A percentile compares a stretch with the other conserved stretches of the same genome.
Conservation (phyloP, 164 flowering plant species). For the Echeveria elegans region DNA sequence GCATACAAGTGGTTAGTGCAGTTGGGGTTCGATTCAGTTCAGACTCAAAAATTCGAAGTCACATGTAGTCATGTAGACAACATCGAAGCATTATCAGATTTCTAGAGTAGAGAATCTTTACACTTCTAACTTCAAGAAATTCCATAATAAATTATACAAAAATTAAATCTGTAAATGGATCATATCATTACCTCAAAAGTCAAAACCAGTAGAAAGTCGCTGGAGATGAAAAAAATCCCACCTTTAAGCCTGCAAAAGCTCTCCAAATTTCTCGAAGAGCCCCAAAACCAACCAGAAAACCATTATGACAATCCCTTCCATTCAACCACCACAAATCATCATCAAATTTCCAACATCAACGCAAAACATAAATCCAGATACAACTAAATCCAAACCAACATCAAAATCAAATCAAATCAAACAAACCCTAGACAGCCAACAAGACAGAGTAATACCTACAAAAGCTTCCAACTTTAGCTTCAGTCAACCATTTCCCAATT, state of each 20-base stretch:
- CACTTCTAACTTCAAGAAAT: background rate
- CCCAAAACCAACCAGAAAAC: conserved; percentile 4
- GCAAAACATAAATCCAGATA: background rate
- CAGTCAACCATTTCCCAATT: background rate
- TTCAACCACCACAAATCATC: background rate
- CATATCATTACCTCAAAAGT: background rate
- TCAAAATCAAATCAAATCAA: background rate
- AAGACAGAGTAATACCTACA: conserved; percentile 7
- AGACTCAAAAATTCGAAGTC: too few species aligned
- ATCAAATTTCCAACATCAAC: background rate
- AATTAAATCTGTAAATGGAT: background rate
- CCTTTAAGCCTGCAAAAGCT: conserved; percentile 6
- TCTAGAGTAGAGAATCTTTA: background rate
- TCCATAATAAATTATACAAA: too few species aligned
- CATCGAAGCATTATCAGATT: too few species aligned
- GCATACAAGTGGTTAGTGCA: too few species aligned
- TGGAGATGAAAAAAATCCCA: background rate
- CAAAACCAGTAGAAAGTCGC: background rate
- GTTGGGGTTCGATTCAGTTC: too few species aligned
- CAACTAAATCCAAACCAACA: background rate
- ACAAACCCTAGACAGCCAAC: background rate
- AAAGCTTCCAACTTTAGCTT: background rate
- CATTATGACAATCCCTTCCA: conserved; percentile 3
- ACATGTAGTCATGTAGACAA: too few species aligned
- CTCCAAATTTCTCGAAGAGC: conserved; percentile 7